Conservation (phyloP, 495 filamentous ascomycete genomes). For the Evernia prunastri region DNA sequence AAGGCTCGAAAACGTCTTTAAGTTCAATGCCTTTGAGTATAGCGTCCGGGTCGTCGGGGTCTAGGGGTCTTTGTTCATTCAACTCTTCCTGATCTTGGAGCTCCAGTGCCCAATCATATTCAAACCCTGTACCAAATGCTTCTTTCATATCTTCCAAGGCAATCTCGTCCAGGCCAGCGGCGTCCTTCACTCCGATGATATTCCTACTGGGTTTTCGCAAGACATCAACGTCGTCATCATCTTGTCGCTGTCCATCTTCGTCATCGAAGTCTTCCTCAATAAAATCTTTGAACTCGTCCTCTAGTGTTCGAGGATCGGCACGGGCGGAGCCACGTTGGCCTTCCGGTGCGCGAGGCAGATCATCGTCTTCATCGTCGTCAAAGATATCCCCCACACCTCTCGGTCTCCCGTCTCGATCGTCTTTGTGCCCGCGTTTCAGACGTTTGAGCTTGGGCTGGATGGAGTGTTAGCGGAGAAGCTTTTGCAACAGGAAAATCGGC, state of each 20-base stretch:
- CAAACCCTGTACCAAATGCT: slow-evolving; percentile 89
- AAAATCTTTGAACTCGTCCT: slow-evolving; percentile 92
- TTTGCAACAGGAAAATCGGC: background rate
- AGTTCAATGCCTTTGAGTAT: slow-evolving; percentile 60
- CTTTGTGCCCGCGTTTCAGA: slow-evolving; percentile 84
- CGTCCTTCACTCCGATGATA: slow-evolving; percentile 58
- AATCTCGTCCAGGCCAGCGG: slow-evolving; percentile 79
- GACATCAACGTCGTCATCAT: slow-evolving; percentile 86
- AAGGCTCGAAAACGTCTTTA: slow-evolving; percentile 96
- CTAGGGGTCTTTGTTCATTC: slow-evolving; percentile 58
- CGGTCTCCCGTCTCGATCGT: slow-evolving; percentile 53
- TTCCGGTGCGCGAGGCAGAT: slow-evolving; percentile 42
- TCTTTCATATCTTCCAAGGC: slow-evolving; percentile 89
- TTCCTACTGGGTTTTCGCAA: slow-evolving; percentile 55
- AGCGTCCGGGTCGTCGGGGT: slow-evolving; percentile 39
- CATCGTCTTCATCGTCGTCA: slow-evolving; percentile 83
- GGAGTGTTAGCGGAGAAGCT: slow-evolving; percentile 19
- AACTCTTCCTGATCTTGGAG: slow-evolving; percentile 60
- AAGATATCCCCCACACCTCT: slow-evolving; percentile 85
- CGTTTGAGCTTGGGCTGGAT: slow-evolving; percentile 83
- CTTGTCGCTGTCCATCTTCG: slow-evolving; percentile 70
- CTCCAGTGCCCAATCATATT: slow-evolving; percentile 89
- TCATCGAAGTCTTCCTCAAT: slow-evolving; percentile 93
- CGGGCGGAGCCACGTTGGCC: slow-evolving; percentile 28
- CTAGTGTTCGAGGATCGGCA: slow-evolving; percentile 46